Evolutionary conservation across 805 yeast species (phyloP).

Genomic region (Starmerella apicola): DNA sequence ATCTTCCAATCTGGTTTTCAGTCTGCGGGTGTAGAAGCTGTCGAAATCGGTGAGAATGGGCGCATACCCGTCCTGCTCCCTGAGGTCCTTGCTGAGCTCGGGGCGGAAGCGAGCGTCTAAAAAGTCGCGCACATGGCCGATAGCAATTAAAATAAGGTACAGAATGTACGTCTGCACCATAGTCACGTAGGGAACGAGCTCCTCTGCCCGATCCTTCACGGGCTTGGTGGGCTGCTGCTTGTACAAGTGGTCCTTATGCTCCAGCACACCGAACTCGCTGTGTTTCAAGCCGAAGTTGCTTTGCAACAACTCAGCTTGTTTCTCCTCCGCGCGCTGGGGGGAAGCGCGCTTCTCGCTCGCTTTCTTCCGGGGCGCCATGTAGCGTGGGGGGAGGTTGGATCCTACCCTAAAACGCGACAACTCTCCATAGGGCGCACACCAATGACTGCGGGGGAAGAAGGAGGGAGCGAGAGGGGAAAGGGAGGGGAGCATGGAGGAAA

Average conservation of each 20-base stretch:
- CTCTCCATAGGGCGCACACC: too few species aligned
- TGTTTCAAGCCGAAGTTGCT: conserved; percentile 14
- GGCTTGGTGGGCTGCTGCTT: conserved; percentile 38
- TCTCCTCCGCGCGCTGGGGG: too few species aligned
- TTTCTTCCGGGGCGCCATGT: too few species aligned
- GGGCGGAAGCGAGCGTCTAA: conserved; percentile 66
- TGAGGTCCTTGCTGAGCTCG: conserved; percentile 48
- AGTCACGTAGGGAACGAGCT: conserved; percentile 77
- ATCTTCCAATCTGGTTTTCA: conserved; percentile 83
- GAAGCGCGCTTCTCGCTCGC: too few species aligned
- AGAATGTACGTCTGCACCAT: conserved; percentile 73
- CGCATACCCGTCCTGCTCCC: conserved; percentile 80
- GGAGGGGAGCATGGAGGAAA: too few species aligned
- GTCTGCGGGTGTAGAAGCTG: conserved; percentile 81
- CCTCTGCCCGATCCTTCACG: conserved; percentile 44
- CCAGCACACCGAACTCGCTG: conserved; percentile 60
- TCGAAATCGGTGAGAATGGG: conserved; percentile 94
- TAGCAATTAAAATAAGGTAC: conserved; percentile 69
- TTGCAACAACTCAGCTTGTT: too few species aligned
- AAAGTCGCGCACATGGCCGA: conserved; percentile 86
- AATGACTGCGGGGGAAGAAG: too few species aligned
- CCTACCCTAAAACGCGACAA: too few species aligned
- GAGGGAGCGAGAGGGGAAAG: too few species aligned
- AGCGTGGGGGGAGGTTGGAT: too few species aligned
- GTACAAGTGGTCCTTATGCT: conserved; percentile 53